Base-by-base conservation (phyloP, 139 green algal species). In the Tetradesmus obliquus region DNA sequence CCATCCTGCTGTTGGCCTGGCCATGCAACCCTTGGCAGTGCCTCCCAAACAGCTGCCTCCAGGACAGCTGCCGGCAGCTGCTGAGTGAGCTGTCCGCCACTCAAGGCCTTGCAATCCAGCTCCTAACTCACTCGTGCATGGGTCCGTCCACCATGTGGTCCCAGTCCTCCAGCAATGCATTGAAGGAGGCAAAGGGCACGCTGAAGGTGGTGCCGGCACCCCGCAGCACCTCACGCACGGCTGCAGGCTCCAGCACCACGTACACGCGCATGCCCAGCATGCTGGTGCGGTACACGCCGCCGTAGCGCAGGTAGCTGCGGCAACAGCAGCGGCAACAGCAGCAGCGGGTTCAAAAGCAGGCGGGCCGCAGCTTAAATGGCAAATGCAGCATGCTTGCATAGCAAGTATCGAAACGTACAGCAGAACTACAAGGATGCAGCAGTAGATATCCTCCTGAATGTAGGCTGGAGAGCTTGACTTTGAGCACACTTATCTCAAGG, bases 91-190 rank as follows among this genome's bases (percentile, higher is more conserved):
- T n/a, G n/a, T n/a, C n/a, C n/a, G n/a, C n/a, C n/a, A n/a, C n/a
- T n/a, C n/a, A n/a, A n/a, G n/a, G n/a, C n/a, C 5, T 32, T 84
- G n/a, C 57, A 66, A 1, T 66, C 0, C 32, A 45, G 66, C 17
- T 76, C 17, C 5, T 5, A 8, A 45, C 82, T 87, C 55, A 87
- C 82, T 87, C 82, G 62, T 88, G 84, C 57, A 88, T 9, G 15
- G 84, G 58, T 3, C 84, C 84, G 24, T 88, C 84, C 20, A 76
- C 22, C 84, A 88, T 88, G 58, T 88, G 84, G n/a, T 88, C 84
- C 84, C 84, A 88, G 57, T 88, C 84, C 17, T 76, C n/a, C 9
- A 88, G n/a, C 17, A 88, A n/a, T 4, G 71, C 72, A 9, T 54
- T 79, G n/a, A 88, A 88, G 2, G 84, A 55, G 2, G 13, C 51